Percentiles rank a stretch among this genome's conserved stretches.
Evolutionary conservation across 768 basidiomycete species (phyloP).

Genomic region (Mycena chlorophos): DNA sequence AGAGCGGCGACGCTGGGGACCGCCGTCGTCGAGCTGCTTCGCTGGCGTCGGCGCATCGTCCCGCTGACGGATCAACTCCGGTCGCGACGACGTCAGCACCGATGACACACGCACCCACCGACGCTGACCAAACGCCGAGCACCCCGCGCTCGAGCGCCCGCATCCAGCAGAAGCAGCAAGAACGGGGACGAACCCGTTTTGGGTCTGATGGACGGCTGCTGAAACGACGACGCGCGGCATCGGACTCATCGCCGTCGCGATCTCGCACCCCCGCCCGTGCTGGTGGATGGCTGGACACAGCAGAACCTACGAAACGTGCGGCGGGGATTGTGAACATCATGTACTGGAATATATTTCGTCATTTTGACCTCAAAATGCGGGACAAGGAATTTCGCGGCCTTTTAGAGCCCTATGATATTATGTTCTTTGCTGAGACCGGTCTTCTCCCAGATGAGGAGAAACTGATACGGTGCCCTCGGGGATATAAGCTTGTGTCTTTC

Average conservation of each 20-base stretch:
- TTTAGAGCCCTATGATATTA: constrained; percentile 1
- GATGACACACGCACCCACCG: no score
- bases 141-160: no score
- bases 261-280: neutral
- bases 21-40: no score
- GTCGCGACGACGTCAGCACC: no score
- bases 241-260: neutral
- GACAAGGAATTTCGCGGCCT: neutral
- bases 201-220: no score
- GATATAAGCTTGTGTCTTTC: neutral
- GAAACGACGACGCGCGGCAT: neutral
- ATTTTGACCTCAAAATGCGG: neutral
- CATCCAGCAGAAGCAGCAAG: no score
- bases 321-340: neutral
- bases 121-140: no score
- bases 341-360: constrained; percentile 7
- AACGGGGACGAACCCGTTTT: no score
- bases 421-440: constrained; percentile 6
- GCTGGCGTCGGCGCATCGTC: no score
- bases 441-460: constrained; percentile 2
- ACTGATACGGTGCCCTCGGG: neutral
- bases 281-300: neutral
- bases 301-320: neutral
- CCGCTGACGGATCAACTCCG: no score
- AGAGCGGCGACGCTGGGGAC: no score